Conservation (phyloP, 768 basidiomycete genomes). For the Astraeus odoratus region DNA sequence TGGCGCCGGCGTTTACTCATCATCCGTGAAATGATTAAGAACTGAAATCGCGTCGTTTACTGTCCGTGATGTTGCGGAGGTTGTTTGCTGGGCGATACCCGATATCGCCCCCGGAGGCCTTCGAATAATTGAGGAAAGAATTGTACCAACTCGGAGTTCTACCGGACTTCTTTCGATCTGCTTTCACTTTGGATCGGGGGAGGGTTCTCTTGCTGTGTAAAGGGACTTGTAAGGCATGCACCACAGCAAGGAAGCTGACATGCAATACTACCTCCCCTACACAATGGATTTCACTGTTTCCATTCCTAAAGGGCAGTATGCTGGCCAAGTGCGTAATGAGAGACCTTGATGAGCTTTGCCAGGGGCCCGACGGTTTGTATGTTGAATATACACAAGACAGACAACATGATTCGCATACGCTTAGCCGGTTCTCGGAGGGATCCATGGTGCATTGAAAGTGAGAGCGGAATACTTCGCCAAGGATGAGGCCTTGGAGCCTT, state of each 20-base stretch:
- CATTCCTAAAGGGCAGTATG: slow-evolving; percentile 43
- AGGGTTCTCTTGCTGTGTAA: slow-evolving; percentile 37
- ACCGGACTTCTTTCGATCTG: slow-evolving; percentile 31
- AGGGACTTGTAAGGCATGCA: slow-evolving; percentile 29
- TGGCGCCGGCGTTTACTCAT: slow-evolving; percentile 26
- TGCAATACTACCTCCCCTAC: slow-evolving; percentile 39
- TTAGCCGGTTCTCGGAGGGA: slow-evolving; percentile 48
- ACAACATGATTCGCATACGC: slow-evolving; percentile 30
- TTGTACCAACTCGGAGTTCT: slow-evolving; percentile 11
- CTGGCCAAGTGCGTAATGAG: slow-evolving; percentile 46
- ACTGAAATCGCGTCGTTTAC: slow-evolving; percentile 18
- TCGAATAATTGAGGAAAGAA: slow-evolving; percentile 10
- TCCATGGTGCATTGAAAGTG: slow-evolving; percentile 50
- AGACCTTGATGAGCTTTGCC: slow-evolving; percentile 30
- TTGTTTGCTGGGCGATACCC: slow-evolving; percentile 14
- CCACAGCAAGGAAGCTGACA: slow-evolving; percentile 24
- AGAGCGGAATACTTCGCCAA: slow-evolving; percentile 47
- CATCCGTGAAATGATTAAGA: slow-evolving; percentile 17
- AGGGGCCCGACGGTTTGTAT: slow-evolving; percentile 32
- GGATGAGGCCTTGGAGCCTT: slow-evolving; percentile 43
- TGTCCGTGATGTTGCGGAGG: no score
- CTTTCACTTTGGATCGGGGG: slow-evolving; percentile 43
- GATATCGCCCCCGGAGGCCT: slow-evolving; percentile 11
- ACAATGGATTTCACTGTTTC: slow-evolving; percentile 45
- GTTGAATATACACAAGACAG: slow-evolving; percentile 23